Percentiles rank a stretch among this genome's conserved stretches.
Conservation (phyloP, 495 filamentous ascomycete species). For the Penicillium taxi region DNA sequence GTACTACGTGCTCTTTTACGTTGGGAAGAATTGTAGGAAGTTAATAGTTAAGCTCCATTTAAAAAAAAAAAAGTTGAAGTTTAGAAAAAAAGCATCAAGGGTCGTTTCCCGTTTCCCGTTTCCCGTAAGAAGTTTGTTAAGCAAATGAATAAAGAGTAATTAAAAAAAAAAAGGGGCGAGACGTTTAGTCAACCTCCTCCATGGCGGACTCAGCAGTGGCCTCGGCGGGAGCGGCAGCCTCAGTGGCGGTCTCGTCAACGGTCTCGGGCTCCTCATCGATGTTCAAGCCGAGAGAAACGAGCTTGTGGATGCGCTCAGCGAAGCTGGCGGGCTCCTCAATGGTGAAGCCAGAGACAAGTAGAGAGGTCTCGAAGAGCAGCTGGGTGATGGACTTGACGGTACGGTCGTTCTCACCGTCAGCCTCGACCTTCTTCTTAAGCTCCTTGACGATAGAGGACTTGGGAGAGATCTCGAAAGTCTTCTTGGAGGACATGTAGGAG, state of each 20-base stretch:
- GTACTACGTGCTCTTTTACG: too few species aligned
- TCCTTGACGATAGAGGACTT: conserved; percentile 96
- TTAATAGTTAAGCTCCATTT: conserved; percentile 11
- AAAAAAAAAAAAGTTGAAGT: conserved; percentile 8
- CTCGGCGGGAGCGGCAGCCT: conserved; percentile 53
- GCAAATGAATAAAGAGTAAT: too few species aligned
- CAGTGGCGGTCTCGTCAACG: conserved; percentile 51
- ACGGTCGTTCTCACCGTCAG: conserved; percentile 94
- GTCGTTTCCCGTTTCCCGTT: conserved; percentile 30
- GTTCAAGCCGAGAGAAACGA: conserved; percentile 92
- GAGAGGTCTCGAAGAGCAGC: conserved; percentile 96
- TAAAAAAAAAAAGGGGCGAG: conserved; percentile 11
- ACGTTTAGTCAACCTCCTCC: conserved; percentile 66
- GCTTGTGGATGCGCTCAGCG: conserved; percentile 98
- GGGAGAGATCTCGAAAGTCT: conserved; percentile 99
- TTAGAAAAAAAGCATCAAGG: conserved; percentile 22
- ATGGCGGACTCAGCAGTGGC: conserved; percentile 58
- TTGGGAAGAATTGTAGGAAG: conserved; percentile 3
- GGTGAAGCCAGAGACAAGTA: conserved; percentile 97
- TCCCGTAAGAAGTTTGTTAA: conserved; percentile 24
- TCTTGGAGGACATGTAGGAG: conserved; percentile 99
- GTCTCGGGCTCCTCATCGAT: conserved; percentile 85
- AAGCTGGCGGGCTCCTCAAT: conserved; percentile 97
- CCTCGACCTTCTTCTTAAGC: conserved; percentile 96
- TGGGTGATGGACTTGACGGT: conserved; percentile 98